phyloP scores from a whole-genome alignment of 2,329 filamentous ascomycete genomes.

The Pseudonectria foliicola region DNA sequence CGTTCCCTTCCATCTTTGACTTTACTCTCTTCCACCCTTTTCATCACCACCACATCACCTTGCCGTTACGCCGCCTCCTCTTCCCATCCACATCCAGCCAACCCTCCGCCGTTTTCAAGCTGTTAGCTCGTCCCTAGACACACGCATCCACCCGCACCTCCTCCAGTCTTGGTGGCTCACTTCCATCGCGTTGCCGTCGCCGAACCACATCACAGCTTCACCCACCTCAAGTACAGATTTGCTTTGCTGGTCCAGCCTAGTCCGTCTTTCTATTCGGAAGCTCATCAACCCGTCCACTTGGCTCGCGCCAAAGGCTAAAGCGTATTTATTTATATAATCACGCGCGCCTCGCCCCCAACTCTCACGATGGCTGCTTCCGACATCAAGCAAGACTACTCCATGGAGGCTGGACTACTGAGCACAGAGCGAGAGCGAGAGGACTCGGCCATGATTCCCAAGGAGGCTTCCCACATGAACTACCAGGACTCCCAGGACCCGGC shows the following conservation, averaged over 20 bases:
- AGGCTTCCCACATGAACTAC: slow-evolving; percentile 19
- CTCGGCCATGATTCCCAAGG: slow-evolving; percentile 15
- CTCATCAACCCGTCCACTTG: too few species aligned
- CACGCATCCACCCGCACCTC: background rate
- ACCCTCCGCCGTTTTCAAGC: slow-evolving; percentile 3
- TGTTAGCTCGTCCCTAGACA: slow-evolving; percentile 7
- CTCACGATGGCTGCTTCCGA: slow-evolving; percentile 15
- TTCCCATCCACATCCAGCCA: slow-evolving; percentile 6
- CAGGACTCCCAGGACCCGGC: too few species aligned
- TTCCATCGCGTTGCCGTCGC: background rate
- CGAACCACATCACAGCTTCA: slow-evolving; percentile 10
- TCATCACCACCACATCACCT: slow-evolving; percentile 8
- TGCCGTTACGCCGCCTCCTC: slow-evolving; percentile 6
- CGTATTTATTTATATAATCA: background rate
- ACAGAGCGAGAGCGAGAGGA: slow-evolving; percentile 22
- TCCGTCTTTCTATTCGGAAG: too few species aligned
- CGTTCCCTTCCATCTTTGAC: slow-evolving; percentile 3
- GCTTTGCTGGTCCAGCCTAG: background rate
- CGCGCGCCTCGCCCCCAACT: slow-evolving; percentile 5
- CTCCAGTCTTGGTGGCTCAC: background rate
- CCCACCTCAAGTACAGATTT: background rate
- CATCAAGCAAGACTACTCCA: slow-evolving; percentile 21
- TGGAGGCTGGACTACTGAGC: slow-evolving; percentile 24
- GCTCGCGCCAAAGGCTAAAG: too few species aligned
- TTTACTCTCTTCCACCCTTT: slow-evolving; percentile 14